A percentile compares a stretch with the other conserved stretches of the same genome.
phyloP scores from a whole-genome alignment of 306 rosid genomes.

The Glycine soja region DNA sequence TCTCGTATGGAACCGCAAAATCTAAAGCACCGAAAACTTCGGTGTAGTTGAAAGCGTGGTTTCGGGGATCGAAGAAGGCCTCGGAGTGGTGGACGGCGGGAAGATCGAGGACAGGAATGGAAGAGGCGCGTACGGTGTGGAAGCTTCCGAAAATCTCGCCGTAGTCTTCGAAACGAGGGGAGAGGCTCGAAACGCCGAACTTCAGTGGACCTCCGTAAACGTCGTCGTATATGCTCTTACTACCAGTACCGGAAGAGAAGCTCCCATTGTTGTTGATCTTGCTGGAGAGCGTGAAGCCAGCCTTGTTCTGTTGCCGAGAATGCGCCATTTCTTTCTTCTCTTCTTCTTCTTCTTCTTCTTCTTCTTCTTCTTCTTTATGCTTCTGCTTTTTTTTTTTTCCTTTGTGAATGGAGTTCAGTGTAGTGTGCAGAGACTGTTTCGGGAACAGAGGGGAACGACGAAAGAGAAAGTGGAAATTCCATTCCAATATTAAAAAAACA shows the following conservation, averaged over 20 bases:
- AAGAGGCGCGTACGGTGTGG: conserved; percentile 16
- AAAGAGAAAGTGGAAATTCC: conserved; percentile 18
- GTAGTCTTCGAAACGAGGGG: conserved; percentile 26
- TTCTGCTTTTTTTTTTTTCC: conserved; percentile 17
- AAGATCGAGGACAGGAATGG: conserved; percentile 12
- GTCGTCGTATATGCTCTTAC: conserved; percentile 8
- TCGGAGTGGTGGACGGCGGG: background rate
- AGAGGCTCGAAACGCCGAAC: conserved; percentile 15
- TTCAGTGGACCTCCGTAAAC: conserved; percentile 13
- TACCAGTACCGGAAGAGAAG: background rate
- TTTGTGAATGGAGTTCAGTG: conserved; percentile 15
- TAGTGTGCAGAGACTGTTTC: conserved; percentile 49
- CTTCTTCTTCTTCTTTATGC: background rate
- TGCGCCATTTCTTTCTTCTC: background rate
- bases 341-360: background rate
- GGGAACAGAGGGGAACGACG: conserved; percentile 56
- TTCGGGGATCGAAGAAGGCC: conserved; percentile 25
- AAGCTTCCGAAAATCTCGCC: conserved; percentile 17
- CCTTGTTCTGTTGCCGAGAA: conserved; percentile 1
- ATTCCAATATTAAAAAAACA: too few species aligned
- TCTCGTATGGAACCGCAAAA: background rate
- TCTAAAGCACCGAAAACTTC: conserved; percentile 13
- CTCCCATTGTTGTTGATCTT: background rate
- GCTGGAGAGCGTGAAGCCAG: background rate
- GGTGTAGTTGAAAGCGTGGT: conserved; percentile 6